Conservation (phyloP, 768 basidiomycete genomes). For the Panellus pusillus region DNA sequence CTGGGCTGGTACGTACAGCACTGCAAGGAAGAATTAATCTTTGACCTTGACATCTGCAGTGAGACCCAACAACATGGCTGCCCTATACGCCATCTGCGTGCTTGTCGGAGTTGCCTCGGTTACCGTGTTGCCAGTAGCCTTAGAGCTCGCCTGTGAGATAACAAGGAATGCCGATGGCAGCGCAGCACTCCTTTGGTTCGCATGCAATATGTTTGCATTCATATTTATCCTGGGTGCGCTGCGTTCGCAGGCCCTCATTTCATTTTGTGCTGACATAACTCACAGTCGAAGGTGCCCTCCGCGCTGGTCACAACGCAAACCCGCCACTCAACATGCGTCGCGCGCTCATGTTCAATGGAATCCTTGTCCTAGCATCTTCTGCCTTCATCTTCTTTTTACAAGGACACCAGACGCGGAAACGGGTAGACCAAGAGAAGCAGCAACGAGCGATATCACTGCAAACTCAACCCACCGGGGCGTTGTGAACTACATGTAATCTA, state of each 20-base stretch:
- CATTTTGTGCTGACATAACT: not conserved
- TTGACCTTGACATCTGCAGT: conserved; percentile 40
- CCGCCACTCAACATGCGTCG: conserved; percentile 76
- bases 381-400: conserved; percentile 48
- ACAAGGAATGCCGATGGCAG: conserved; percentile 80
- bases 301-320: conserved; percentile 54
- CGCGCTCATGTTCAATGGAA: conserved; percentile 67
- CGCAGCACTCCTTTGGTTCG: conserved; percentile 74
- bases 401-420: conserved; percentile 64
- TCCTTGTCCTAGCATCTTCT: conserved; percentile 41
- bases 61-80: conserved; percentile 56
- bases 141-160: conserved; percentile 80
- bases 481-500: not conserved
- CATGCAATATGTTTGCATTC: conserved; percentile 64
- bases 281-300: conserved; percentile 66
- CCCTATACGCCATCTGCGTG: conserved; percentile 65
- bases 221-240: conserved; percentile 33
- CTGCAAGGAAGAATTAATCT: not conserved
- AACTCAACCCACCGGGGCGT: not conserved
- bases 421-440: conserved; percentile 56
- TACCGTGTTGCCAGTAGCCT: conserved; percentile 69
- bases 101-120: conserved; percentile 67
- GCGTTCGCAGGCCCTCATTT: not conserved
- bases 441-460: conserved; percentile 16
- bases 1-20: conserved; percentile 63